phyloP scores from a whole-genome alignment of 2,329 filamentous ascomycete species.

The Colletotrichum horii region DNA sequence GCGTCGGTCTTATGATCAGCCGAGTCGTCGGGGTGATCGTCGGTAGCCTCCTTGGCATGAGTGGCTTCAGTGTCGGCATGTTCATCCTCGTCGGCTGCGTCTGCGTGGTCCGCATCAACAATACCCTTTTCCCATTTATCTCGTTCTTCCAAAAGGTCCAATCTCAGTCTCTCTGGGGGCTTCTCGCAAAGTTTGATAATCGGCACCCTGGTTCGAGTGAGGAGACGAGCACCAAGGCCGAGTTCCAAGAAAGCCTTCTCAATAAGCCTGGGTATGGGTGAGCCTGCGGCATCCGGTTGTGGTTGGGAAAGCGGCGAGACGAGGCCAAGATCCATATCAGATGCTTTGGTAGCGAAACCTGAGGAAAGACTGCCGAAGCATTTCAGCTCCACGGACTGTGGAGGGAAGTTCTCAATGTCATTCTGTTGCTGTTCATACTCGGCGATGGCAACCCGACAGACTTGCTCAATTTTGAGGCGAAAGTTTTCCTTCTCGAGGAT shows the following conservation, averaged over 20 bases:
- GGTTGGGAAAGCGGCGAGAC: conserved; percentile 66
- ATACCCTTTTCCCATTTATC: conserved; percentile 72
- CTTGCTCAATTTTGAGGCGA: conserved; percentile 65
- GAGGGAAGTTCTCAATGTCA: conserved; percentile 50
- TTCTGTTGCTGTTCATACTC: conserved; percentile 52
- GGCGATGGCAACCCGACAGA: conserved; percentile 66
- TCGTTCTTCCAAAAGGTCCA: conserved; percentile 68
- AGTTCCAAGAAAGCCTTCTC: conserved; percentile 76
- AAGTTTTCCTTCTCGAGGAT: conserved; percentile 75
- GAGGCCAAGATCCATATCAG: conserved; percentile 88
- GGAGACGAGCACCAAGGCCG: conserved; percentile 76
- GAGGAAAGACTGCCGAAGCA: conserved; percentile 85
- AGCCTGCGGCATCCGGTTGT: conserved; percentile 58
- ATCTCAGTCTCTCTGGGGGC: conserved; percentile 65
- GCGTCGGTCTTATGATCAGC: neutral
- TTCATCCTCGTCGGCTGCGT: conserved; percentile 35
- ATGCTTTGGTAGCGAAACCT: conserved; percentile 85
- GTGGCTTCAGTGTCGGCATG: neutral
- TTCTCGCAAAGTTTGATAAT: conserved; percentile 86
- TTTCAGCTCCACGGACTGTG: conserved; percentile 67
- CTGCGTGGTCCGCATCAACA: conserved; percentile 39
- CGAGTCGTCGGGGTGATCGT: neutral
- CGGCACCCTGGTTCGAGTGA: conserved; percentile 81
- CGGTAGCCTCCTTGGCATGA: neutral
- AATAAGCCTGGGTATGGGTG: conserved; percentile 73